phyloP scores from a whole-genome alignment of 2,329 filamentous ascomycete genomes.

The Curvularia spicifera region DNA sequence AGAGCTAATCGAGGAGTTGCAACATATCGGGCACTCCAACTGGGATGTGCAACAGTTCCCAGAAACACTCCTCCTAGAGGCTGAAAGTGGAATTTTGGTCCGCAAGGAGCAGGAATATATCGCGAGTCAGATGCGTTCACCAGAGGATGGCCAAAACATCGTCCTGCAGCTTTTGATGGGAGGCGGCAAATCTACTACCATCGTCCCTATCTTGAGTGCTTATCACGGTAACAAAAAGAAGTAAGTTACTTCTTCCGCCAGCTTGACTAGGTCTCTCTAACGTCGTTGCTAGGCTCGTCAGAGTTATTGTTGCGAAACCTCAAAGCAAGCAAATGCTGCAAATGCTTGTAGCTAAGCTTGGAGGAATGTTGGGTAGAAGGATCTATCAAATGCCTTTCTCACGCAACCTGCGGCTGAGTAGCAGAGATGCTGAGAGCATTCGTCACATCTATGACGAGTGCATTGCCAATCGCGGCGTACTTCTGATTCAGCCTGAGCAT shows the following conservation, averaged over 20 bases:
- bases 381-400: constrained; percentile 67
- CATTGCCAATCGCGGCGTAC: constrained; percentile 58
- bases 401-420: constrained; percentile 52
- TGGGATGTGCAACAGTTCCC: constrained; percentile 62
- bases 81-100: constrained; percentile 68
- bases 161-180: constrained; percentile 49
- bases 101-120: constrained; percentile 66
- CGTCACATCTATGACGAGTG: constrained; percentile 55
- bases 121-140: constrained; percentile 61
- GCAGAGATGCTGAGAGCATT: constrained; percentile 47
- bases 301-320: constrained; percentile 67
- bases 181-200: constrained; percentile 42
- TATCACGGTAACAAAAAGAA: constrained; percentile 57
- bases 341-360: constrained; percentile 61
- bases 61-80: constrained; percentile 68
- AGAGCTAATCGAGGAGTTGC: constrained; percentile 45
- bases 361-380: constrained; percentile 61
- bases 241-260: constrained; percentile 18
- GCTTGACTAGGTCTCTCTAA: constrained; percentile 1
- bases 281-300: constrained; percentile 52
- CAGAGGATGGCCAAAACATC: constrained; percentile 28
- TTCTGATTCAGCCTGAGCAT: constrained; percentile 69
- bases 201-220: constrained; percentile 40
- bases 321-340: constrained; percentile 67
- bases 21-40: constrained; percentile 61